Evolutionary conservation across 164 flowering plant genomes (phyloP).

Genomic region (Vitis labrusca): DNA sequence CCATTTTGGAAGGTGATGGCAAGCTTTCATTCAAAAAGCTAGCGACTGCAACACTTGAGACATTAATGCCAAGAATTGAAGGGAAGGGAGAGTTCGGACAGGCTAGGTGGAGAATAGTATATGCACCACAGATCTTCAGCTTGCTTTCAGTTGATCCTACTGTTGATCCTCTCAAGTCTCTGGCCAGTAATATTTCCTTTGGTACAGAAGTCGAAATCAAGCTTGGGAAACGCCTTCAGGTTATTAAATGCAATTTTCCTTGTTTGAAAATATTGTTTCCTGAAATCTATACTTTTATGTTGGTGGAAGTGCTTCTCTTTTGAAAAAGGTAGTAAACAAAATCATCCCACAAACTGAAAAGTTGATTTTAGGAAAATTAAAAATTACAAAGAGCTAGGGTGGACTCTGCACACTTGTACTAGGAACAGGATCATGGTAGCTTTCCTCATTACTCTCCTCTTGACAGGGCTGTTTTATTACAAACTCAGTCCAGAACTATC

Average conservation of each 20-base stretch:
- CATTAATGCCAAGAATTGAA: constrained; percentile 95
- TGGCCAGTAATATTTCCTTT: constrained; percentile 84
- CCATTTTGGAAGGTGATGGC: constrained; percentile 93
- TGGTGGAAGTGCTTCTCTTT: no score
- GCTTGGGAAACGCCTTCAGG: constrained; percentile 99
- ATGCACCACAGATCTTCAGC: constrained; percentile 95
- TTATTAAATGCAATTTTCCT: constrained; percentile 13
- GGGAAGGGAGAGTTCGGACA: constrained; percentile 98
- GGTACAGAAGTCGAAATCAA: constrained; percentile 98
- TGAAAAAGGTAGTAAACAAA: no score
- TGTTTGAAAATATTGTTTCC: background rate
- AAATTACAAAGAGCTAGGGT: no score
- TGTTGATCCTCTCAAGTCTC: constrained; percentile 83
- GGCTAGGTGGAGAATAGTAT: constrained; percentile 96
- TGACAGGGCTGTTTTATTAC: no score
- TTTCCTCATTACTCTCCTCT: no score
- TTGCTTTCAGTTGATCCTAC: constrained; percentile 84
- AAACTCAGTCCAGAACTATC: no score
- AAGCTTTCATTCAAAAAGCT: constrained; percentile 98
- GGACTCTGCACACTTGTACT: no score
- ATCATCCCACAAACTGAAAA: no score
- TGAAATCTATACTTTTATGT: background rate
- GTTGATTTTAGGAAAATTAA: no score
- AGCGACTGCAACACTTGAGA: constrained; percentile 92
- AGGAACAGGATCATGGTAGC: no score